Evolutionary conservation across 192 early-diverging fungal genomes (phyloP).

Genomic region (Gamsiella multidivaricata): DNA sequence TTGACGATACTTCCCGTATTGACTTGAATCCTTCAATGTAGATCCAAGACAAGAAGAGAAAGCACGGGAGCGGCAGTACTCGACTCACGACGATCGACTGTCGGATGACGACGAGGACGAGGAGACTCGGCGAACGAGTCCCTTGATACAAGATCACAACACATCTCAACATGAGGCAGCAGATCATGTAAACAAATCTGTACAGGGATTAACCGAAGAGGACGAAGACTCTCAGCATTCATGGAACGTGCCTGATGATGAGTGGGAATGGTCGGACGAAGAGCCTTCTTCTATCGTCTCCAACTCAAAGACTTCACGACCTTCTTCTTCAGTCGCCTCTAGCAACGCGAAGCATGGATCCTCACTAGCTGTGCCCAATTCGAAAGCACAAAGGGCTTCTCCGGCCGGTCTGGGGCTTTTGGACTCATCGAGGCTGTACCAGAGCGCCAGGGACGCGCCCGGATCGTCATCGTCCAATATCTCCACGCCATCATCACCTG

Average conservation of each 20-base stretch:
- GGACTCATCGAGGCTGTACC: not conserved
- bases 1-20: too few relatives aligned
- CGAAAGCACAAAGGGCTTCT: not conserved
- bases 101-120: constrained; percentile 50
- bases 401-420: constrained; percentile 2
- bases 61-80: constrained; percentile 22
- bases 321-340: not conserved
- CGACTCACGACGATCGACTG: constrained; percentile 36
- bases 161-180: not conserved
- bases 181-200: not conserved
- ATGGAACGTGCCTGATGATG: constrained; percentile 53
- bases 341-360: not conserved
- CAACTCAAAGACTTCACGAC: not conserved
- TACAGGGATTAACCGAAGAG: not conserved
- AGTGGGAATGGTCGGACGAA: constrained; percentile 52
- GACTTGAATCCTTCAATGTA: not conserved
- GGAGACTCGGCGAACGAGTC: constrained; percentile 12
- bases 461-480: not conserved
- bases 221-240: constrained; percentile 10
- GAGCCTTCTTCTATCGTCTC: constrained; percentile 7
- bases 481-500: constrained; percentile 13
- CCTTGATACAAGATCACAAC: constrained; percentile 10
- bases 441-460: not conserved
- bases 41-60: constrained; percentile 35
- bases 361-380: not conserved